A percentile compares a stretch with the other conserved stretches of the same genome.
These are phyloP conservation scores for Suillus subaureus DNA, from an alignment of 768 basidiomycete species.

Conservation along the genomic window DNA sequence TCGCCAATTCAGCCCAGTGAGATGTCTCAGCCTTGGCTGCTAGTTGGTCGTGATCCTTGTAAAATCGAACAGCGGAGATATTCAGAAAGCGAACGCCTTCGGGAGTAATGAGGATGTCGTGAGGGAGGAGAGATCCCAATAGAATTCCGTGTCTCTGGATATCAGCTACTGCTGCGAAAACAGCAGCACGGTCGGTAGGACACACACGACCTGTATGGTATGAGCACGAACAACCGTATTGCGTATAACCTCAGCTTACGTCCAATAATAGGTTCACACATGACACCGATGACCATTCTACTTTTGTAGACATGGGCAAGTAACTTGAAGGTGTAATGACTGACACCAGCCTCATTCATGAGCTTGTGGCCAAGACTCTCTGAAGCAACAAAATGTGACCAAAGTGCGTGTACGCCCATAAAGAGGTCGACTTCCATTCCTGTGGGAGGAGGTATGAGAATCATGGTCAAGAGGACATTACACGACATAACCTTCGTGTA, in stretches of 20 bases:
- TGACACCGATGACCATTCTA: constrained; percentile 33
- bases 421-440: constrained; percentile 30
- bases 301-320: constrained; percentile 32
- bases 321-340: constrained; percentile 32
- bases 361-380: constrained; percentile 34
- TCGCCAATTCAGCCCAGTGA: constrained; percentile 21
- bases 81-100: constrained; percentile 30
- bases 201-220: constrained; percentile 22
- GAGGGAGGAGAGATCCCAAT: constrained; percentile 17
- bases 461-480: background rate
- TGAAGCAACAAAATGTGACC: constrained; percentile 24
- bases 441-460: constrained; percentile 12
- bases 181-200: constrained; percentile 27
- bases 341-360: constrained; percentile 29
- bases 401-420: constrained; percentile 29
- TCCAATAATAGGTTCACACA: constrained; percentile 31
- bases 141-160: constrained; percentile 32
- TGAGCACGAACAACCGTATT: constrained; percentile 12
- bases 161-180: constrained; percentile 33
- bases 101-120: constrained; percentile 32
- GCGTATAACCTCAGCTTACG: constrained; percentile 20
- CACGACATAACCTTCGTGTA: constrained; percentile 24
- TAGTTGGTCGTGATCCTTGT: constrained; percentile 28
- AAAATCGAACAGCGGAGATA: constrained; percentile 19
- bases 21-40: constrained; percentile 19